Evolutionary conservation across 139 green algal genomes (phyloP), one percentile per base, ranked within the genome.

Genomic region (Tetraselmis striata): DNA sequence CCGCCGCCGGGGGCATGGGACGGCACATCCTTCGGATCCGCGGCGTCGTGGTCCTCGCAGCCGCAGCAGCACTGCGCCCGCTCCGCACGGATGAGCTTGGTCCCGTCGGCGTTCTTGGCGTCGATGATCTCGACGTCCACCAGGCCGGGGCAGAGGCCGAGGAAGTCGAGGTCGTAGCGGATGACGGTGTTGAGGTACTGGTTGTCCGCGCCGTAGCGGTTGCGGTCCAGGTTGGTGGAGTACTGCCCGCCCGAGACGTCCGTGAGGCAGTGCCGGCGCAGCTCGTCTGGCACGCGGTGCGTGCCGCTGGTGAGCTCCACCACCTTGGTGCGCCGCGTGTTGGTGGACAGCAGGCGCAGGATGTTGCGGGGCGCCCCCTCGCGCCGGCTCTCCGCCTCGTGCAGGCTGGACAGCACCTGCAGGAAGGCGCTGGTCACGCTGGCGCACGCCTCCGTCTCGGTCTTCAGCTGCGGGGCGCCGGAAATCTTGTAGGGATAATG

Each of bases 111-210:
- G 81, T 92, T 94, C 86, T 97, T 97, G 28, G 94, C 93, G 81
- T 98, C 95, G 29, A 98, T 93, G 77, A 98, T 98, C 83, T 98
- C 94, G 59, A 98, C 94, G 81, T 98, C 94, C 75, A 97, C 93
- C 85, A 98, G 87, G 86, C 92, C 95, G 2, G 95, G 94, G 86
- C 95, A 98, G 59, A 98, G 83, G 11, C 90, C 91, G 77, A 98
- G 88, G 85, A 90, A 94, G 77, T 97, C 93, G 80, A 98, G 86
- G 85, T 98, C 93, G 85, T 95, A 97, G 45, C 90, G 88, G 77
- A 96, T 96, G 28, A 97, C 94, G 2, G 95, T 98, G 89, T 95
- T 95, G 1, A 98, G 90, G 87, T 98, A 98, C 82, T 98, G 93
- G 88, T 98, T 92, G 79, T 98, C 95, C 25, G 87, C 92, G 80